phyloP scores from a whole-genome alignment of 2,329 filamentous ascomycete genomes.

The Alternaria arborescens region DNA sequence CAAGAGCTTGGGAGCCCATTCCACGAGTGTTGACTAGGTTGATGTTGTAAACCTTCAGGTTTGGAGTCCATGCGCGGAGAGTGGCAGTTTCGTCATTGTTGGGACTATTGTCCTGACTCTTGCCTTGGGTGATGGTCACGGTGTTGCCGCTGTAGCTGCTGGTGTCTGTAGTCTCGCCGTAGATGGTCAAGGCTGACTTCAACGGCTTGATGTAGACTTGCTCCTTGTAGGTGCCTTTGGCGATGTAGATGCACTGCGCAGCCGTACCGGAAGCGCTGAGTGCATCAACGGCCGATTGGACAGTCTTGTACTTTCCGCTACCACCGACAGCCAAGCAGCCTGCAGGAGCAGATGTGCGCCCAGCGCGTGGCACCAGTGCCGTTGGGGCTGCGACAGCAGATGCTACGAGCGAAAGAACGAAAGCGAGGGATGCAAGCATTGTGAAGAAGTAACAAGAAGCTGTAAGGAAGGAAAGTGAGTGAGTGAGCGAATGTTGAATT shows the following conservation, averaged over 20 bases:
- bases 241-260: slow-evolving; percentile 69
- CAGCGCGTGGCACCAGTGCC: slow-evolving; percentile 31
- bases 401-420: slow-evolving; percentile 33
- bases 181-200: slow-evolving; percentile 62
- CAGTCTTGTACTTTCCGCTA: slow-evolving; percentile 56
- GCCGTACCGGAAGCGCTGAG: slow-evolving; percentile 61
- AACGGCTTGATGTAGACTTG: slow-evolving; percentile 64
- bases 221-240: slow-evolving; percentile 67
- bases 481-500: neutral
- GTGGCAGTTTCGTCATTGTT: slow-evolving; percentile 65
- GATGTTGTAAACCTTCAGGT: slow-evolving; percentile 70
- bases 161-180: slow-evolving; percentile 66
- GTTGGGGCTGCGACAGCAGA: slow-evolving; percentile 33
- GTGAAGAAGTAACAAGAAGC: slow-evolving; percentile 8
- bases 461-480: neutral
- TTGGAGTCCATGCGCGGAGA: slow-evolving; percentile 57
- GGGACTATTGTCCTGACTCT: slow-evolving; percentile 57
- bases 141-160: slow-evolving; percentile 62
- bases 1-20: slow-evolving; percentile 61
- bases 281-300: slow-evolving; percentile 67
- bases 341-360: slow-evolving; percentile 57
- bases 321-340: slow-evolving; percentile 62
- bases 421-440: slow-evolving; percentile 27
- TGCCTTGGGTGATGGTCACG: slow-evolving; percentile 63
- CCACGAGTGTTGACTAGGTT: slow-evolving; percentile 60